These are phyloP conservation scores for Artemisia annua DNA, from an alignment of 129 eudicot species.

Conservation along the genomic window DNA sequence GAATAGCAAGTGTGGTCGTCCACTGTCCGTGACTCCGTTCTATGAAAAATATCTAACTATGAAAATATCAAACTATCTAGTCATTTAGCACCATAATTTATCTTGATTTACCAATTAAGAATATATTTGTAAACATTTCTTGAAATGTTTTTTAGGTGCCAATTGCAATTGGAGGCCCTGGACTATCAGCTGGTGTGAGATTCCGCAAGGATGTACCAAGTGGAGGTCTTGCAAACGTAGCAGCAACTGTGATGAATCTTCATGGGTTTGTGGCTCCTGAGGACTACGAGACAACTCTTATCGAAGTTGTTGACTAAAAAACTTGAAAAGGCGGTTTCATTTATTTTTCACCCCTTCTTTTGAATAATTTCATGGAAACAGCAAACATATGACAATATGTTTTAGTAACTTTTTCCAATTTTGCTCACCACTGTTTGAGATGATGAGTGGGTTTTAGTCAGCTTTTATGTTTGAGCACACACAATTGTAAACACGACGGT, in stretches of 20 bases:
- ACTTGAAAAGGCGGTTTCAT: neutral
- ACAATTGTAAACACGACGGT: too few relatives aligned
- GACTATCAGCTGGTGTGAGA: constrained; percentile 63
- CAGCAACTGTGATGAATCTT: constrained; percentile 88
- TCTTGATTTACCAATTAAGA: too few relatives aligned
- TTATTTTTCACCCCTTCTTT: neutral
- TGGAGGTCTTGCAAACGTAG: constrained; percentile 89
- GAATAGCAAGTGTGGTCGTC: neutral
- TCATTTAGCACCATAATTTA: too few relatives aligned
- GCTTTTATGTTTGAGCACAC: too few relatives aligned
- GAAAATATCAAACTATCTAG: too few relatives aligned
- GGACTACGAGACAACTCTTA: constrained; percentile 87
- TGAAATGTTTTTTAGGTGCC: constrained; percentile 57
- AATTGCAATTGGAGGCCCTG: constrained; percentile 93
- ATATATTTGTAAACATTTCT: neutral
- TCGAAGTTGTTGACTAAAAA: constrained; percentile 64
- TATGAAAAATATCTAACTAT: neutral
- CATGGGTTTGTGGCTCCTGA: constrained; percentile 89
- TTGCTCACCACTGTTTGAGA: too few relatives aligned
- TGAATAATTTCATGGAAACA: constrained; percentile 11
- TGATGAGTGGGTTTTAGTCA: too few relatives aligned
- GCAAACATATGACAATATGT: neutral
- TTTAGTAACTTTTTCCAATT: too few relatives aligned
- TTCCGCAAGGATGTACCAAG: constrained; percentile 77
- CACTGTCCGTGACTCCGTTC: neutral